Conservation (phyloP, 208 protist species). For the Acanthamoeba royreba region DNA sequence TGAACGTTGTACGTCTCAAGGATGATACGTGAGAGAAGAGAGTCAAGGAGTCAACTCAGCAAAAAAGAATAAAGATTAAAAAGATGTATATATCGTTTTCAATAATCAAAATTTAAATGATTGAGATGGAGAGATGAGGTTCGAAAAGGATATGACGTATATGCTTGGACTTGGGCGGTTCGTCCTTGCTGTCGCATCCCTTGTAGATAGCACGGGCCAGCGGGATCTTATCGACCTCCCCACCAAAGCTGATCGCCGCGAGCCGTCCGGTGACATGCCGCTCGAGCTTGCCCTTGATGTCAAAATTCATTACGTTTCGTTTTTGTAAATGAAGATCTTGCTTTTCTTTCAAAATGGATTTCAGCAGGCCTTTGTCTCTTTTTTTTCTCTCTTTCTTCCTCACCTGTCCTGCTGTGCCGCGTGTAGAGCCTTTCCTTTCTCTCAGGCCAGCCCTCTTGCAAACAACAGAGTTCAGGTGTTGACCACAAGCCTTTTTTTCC, state of each 20-base stretch:
- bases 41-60: background rate
- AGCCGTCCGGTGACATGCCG: background rate
- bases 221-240: background rate
- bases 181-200: background rate
- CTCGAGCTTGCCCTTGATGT: background rate
- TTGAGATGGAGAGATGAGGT: background rate
- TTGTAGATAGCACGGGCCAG: background rate
- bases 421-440: too few relatives aligned
- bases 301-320: too few relatives aligned
- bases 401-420: too few relatives aligned
- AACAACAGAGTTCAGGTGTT: too few relatives aligned
- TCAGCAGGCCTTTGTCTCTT: too few relatives aligned
- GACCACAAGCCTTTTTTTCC: too few relatives aligned
- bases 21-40: background rate
- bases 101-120: background rate
- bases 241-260: background rate
- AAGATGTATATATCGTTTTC: background rate
- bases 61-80: background rate
- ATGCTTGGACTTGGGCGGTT: conserved; percentile 38
- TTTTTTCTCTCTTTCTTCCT: too few relatives aligned
- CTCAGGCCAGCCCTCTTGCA: too few relatives aligned
- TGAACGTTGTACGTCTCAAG: conserved; percentile 40
- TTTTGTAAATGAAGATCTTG: too few relatives aligned
- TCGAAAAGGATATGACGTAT: conserved; percentile 23
- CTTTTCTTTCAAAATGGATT: too few relatives aligned